Base-by-base conservation (phyloP, 2,329 filamentous ascomycete species). In the Amylocarpus encephaloides region DNA sequence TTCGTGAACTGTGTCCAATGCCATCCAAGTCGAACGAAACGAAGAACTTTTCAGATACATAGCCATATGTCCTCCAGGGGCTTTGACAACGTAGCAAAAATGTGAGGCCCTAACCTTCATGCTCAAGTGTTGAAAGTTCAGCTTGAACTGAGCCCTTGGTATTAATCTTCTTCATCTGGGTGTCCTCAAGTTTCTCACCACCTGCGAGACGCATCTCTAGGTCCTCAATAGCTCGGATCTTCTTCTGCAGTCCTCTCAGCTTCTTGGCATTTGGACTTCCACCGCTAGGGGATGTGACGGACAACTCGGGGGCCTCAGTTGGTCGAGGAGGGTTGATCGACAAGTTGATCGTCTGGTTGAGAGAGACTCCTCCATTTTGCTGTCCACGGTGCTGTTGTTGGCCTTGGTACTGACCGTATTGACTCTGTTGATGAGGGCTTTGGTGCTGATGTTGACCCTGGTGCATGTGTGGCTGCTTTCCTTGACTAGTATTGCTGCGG, bases 171-270 rank as follows among this genome's bases (percentile, higher is more conserved):
- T 95, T 94, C 70, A 98, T 83, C 73, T 98, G 93, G 30, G 93
- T 98, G 65, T 96, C 92, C 73, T 98, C 93, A 53, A 98, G 74
- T 77, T 96, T 97, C 77, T 98, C 93, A 5, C 92, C 92, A 32
- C 86, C 85, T 2, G 92, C 93, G 59, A 91, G 83, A 50, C 93
- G 83, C 91, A 97, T 96, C 76, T 97, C 95, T 54, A 98, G 74
- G 67, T 98, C 93, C 66, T 98, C 93, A 65, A 98, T 98, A 10
- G 93, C 93, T 16, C 93, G 83, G 55, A 98, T 86, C 79, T 98
- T 98, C 80, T 98, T 98, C 68, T 95, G 78, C 55, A 98, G 77
- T 52, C 88, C 88, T 49, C 93, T 79, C 55, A 96, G 80, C 76
- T 97, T 98, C 82, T 97, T 98, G 40, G 94, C 90, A 55, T 86